Evolutionary conservation across 176 grass and related monocot species (phyloP), one percentile per base, ranked within the genome.

Genomic region (Eragrostis nindensis): DNA sequence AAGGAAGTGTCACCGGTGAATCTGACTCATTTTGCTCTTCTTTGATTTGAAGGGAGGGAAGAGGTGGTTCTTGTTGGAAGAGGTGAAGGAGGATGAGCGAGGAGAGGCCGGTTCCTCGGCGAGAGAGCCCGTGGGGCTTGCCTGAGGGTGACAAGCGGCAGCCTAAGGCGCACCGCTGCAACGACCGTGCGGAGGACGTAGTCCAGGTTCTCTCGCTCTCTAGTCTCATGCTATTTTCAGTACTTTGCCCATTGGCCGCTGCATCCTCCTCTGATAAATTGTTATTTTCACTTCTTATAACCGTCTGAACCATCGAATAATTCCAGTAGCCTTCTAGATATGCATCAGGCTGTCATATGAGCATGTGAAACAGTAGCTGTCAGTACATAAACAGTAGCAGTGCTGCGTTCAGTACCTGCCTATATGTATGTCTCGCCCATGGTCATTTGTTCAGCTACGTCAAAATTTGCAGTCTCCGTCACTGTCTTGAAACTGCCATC

Each of bases 141-240:
- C 96, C 86, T n/a, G 96, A 98, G 80, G 92, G 90, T 5, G 95
- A 98, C 62, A 98, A 75, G 18, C 78, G 92, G 61, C 78, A 93
- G 74, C 96, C 92, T 39, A 80, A 87, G 78, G 90, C 92, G 19
- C 96, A 98, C 71, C 90, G 96, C 82, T 93, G 92, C 86, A 98
- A 98, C 43, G 92, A 98, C 74, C 89, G 95, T 59, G 84, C 68
- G 10, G 95, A 98, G 75, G 96, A 98, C 76, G 88, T 93, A 55
- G 81, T 98, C 80, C 96, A 95, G 90, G 92, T 95, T 26, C 44
- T 15, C 52, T 63, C 50, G 7, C 11, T 19, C 42, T 41, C 49
- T 36, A 17, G 15, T 75, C 13, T 48, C 16, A 5, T 81, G 18
- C 17, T 18, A 7, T 44, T n/a, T 54, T 21, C 62, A 27, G 26